phyloP scores from a whole-genome alignment of 441 rosid species.

The Eruca vesicaria region DNA sequence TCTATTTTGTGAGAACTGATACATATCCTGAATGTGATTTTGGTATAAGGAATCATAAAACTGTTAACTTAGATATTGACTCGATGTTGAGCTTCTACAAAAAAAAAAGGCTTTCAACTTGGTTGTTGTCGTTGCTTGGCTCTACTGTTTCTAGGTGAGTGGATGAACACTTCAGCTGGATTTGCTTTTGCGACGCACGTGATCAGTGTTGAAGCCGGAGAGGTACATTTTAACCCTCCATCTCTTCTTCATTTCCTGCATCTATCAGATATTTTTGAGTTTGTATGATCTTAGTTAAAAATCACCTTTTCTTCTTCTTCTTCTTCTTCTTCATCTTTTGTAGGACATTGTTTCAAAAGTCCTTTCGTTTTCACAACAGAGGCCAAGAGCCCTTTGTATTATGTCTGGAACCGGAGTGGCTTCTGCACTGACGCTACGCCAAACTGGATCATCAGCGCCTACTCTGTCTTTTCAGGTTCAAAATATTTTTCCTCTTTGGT shows the following conservation, averaged over 20 bases:
- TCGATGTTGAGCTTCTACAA: too few relatives aligned
- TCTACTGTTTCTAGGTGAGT: conserved; percentile 61
- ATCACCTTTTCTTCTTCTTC: background rate
- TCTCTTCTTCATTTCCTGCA: background rate
- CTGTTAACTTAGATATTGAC: too few relatives aligned
- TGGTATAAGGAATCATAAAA: background rate
- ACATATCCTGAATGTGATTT: background rate
- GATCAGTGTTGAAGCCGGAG: conserved; percentile 70
- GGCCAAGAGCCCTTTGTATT: conserved; percentile 86
- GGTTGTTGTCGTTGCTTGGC: background rate
- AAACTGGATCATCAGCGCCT: conserved; percentile 57
- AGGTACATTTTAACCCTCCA: conserved; percentile 49
- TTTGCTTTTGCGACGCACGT: conserved; percentile 87
- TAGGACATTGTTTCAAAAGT: conserved; percentile 85
- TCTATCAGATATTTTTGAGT: background rate
- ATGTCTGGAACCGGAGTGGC: conserved; percentile 81
- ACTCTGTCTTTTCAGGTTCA: conserved; percentile 63
- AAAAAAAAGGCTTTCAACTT: conserved; percentile 1
- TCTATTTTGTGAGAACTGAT: background rate
- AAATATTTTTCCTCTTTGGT: background rate
- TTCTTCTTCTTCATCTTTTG: background rate
- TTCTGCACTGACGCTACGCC: conserved; percentile 69
- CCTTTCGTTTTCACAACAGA: conserved; percentile 71
- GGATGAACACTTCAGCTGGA: conserved; percentile 96
- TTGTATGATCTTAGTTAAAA: background rate